Evolutionary conservation across 495 filamentous ascomycete species (phyloP), one percentile per base, ranked within the genome.

Genomic region (Cryomyces antarcticus): DNA sequence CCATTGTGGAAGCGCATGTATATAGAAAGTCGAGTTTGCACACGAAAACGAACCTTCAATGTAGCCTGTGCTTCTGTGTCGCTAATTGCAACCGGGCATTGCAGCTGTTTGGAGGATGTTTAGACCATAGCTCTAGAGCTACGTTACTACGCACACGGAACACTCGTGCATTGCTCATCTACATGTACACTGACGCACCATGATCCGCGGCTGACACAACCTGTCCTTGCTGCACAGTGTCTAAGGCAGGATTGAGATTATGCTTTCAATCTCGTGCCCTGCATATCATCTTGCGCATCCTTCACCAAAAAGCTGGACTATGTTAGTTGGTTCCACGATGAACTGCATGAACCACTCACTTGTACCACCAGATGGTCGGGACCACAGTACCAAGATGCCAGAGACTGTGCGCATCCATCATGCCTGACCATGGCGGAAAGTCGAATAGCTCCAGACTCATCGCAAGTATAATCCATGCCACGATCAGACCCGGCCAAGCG

Each of bases 391-490:
- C 83, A 45, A 89, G 57, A 71, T 97, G 89, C 89, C 89, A 97
- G 45, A 97, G 60, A 50, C 82, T 86, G 68, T 97, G 89, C 13
- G 89, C 89, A 70, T 97, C 89, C 34, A 97, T 55, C 52, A 77
- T 73, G 10, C 80, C 82, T 64, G 74, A 69, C 52, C 82, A 64
- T 2, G 89, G 89, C 44, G 92, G 73, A 56, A 97, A 97, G 60
- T 97, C 89, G 45, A 96, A 63, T 52, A 97, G 52, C 59, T 97
- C 89, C 56, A 97, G 62, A 55, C 88, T 86, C 89, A 97, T 97
- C 6, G 82, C 86, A 57, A 86, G 53, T 45, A 93, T 68, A 45
- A 97, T 68, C 87, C 86, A 95, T 11, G 77, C 82, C 38, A 96
- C 89, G 51, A 88, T 85, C 60, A 96, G 59, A 38, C 85, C 85